Conservation (phyloP, 345 rosid species). For the Alliaria petiolata region DNA sequence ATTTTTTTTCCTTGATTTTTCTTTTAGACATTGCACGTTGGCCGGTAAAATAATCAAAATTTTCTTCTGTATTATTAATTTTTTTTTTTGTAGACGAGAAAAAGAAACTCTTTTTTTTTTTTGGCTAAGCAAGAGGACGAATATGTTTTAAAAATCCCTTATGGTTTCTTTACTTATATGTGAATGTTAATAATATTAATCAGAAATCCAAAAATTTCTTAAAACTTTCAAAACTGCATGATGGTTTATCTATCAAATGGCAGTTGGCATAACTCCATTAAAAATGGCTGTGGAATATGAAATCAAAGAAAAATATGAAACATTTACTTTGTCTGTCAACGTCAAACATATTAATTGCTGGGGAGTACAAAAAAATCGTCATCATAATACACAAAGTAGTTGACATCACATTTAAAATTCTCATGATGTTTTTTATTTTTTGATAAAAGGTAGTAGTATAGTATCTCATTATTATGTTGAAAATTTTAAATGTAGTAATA, state of each 20-base stretch:
- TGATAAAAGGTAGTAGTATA: too few relatives aligned
- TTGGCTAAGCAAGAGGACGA: neutral
- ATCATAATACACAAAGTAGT: constrained; percentile 2
- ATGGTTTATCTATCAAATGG: neutral
- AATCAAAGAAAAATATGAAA: constrained; percentile 6
- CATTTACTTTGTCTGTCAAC: constrained; percentile 11
- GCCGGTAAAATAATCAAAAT: neutral
- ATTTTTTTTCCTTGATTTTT: neutral
- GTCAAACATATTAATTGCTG: neutral
- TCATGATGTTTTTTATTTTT: neutral
- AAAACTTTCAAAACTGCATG: neutral
- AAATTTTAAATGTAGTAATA: too few relatives aligned
- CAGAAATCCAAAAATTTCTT: neutral
- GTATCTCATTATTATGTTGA: too few relatives aligned
- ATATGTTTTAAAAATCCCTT: neutral
- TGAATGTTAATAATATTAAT: neutral
- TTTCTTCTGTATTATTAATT: constrained; percentile 4
- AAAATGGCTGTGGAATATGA: constrained; percentile 10
- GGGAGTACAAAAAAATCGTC: neutral
- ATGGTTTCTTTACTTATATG: constrained; percentile 13
- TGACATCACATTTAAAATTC: neutral
- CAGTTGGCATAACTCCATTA: constrained; percentile 1
- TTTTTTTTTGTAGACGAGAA: neutral
- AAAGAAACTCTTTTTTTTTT: neutral
- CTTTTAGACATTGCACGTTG: neutral